Evolutionary conservation across 2,329 filamentous ascomycete species (phyloP).

Genomic region (Monilinia vaccinii-corymbosi): DNA sequence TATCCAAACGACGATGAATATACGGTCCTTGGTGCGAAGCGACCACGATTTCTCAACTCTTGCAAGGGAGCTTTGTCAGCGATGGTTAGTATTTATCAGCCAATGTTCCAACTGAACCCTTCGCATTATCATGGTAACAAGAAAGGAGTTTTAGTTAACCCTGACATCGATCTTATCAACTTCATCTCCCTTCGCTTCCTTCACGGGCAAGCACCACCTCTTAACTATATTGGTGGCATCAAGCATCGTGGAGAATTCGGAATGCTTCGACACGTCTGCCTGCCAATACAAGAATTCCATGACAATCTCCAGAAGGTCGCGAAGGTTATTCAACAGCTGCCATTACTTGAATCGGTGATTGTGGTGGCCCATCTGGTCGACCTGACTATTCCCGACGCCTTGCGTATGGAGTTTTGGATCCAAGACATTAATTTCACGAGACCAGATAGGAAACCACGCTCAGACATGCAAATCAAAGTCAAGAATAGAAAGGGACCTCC

Average conservation of each 20-base stretch:
- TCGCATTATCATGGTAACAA: not conserved
- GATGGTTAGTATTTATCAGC: not conserved
- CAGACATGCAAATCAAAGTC: slow-evolving; percentile 1
- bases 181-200: not conserved
- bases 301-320: not conserved
- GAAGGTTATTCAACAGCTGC: not conserved
- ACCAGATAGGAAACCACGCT: not conserved
- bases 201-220: not conserved
- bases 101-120: not conserved
- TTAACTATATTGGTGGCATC: not conserved
- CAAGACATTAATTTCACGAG: not conserved
- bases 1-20: not conserved
- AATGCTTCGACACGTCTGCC: not conserved
- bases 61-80: not conserved
- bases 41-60: not conserved
- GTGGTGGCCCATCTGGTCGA: not conserved
- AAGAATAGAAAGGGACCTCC: not conserved
- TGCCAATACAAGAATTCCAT: not conserved
- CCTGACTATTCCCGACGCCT: not conserved
- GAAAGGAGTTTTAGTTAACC: not conserved
- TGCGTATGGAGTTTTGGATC: not conserved
- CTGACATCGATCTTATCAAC: not conserved
- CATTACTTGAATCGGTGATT: not conserved
- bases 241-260: not conserved
- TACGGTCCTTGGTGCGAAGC: not conserved